Base-by-base conservation (phyloP, 176 grass and related monocot genomes). In the Raddia guianensis region DNA sequence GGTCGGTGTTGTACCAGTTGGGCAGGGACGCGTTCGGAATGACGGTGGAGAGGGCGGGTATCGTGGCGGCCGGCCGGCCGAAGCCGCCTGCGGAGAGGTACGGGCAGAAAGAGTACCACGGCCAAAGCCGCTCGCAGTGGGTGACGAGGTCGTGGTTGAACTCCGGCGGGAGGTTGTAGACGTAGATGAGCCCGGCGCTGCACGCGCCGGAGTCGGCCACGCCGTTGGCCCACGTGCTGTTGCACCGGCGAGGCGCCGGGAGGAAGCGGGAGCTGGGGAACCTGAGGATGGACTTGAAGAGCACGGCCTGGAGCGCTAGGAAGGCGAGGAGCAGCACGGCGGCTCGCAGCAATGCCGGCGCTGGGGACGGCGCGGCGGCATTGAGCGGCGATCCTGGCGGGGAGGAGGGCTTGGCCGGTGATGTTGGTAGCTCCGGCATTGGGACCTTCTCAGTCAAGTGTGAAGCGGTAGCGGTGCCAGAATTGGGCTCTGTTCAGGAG, bases 1-100 rank as follows among this genome's bases (percentile, higher is more conserved):
- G 95, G 74, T 98, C 92, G 20, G 92, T 98, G 78, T 85, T 83
- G 83, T 77, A 89, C 95, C 95, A 98, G 49, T 53, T 85, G 21
- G 68, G 63, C 57, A 91, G 15, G 47, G 91, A 70, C 75, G 14
- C 13, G 46, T 65, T 54, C 12, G 79, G 85, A 5, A 90, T 20
- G 8, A 88, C 35, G 65, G 48, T 3, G 43, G 72, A 73, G 15
- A 93, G 83, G 21, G 65, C 74, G 7, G 75, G 79, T 1, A 88
- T 20, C 19, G 64, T 59, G 73, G 58, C 44, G 44, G 70, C 80
- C 2, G 65, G 83, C 11, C 51, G 62, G 20, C 95, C 95, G 5
- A 98, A 79, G 68, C 90, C 92, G 42, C 78, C 78, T 50, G 88
- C 81, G 70, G 90, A 73, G 2, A 98, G 85, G 20, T 83, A 82